phyloP scores from a whole-genome alignment of 192 early-diverging fungal genomes.

The Oehlia diaphana region DNA sequence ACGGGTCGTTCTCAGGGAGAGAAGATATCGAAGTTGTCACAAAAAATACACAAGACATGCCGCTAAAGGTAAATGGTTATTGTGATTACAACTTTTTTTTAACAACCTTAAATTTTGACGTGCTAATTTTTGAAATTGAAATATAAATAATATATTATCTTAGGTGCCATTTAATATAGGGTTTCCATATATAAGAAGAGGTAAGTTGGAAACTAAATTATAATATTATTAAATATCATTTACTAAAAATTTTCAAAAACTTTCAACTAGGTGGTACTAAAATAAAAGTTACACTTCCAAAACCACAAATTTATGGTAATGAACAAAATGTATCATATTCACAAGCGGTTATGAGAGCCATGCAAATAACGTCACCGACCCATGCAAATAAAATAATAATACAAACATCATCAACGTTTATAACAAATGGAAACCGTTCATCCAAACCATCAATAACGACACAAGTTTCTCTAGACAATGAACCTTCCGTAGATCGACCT shows the following conservation, averaged over 20 bases:
- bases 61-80: background rate
- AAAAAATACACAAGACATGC: background rate
- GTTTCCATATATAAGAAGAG: background rate
- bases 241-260: background rate
- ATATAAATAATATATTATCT: background rate
- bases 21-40: slow-evolving; percentile 1
- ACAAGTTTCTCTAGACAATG: background rate
- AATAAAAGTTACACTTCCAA: background rate
- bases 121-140: background rate
- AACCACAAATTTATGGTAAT: background rate
- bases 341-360: background rate
- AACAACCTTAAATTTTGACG: background rate
- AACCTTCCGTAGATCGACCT: background rate
- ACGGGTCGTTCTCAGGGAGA: background rate
- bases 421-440: background rate
- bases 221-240: background rate
- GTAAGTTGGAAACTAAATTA: background rate
- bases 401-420: background rate
- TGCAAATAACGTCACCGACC: background rate
- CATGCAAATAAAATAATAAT: background rate
- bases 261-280: slow-evolving; percentile 1
- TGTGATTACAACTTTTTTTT: background rate
- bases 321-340: background rate
- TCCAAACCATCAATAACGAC: slow-evolving; percentile 1
- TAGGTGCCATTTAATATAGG: background rate